Percentiles rank a stretch among this genome's conserved stretches.
phyloP scores from a whole-genome alignment of 202 grass and related monocot genomes.

The Cymbopogon flexuosus region DNA sequence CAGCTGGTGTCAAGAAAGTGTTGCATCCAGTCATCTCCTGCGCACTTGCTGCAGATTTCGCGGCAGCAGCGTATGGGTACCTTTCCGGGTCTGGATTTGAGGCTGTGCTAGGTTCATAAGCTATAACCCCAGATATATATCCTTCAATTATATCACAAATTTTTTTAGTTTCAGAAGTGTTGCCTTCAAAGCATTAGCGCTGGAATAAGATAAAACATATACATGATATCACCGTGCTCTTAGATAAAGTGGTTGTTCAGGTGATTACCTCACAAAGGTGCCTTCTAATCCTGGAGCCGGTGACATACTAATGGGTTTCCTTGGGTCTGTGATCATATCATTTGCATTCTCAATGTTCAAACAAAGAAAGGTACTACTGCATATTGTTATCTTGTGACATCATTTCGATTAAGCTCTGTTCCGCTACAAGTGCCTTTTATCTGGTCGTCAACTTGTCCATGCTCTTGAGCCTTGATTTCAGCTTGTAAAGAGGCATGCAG shows the following conservation, averaged over 20 bases:
- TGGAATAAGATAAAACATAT: neutral
- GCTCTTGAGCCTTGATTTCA: slow-evolving; percentile 25
- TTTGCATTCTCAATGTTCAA: slow-evolving; percentile 97
- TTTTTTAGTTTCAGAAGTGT: neutral
- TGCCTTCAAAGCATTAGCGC: neutral
- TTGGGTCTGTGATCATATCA: slow-evolving; percentile 93
- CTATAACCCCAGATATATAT: neutral
- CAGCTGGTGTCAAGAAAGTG: slow-evolving; percentile 56
- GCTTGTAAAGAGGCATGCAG: slow-evolving; percentile 85
- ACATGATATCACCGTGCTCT: neutral
- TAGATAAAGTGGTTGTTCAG: slow-evolving; percentile 35
- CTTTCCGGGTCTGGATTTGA: slow-evolving; percentile 54
- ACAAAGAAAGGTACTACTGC: slow-evolving; percentile 58
- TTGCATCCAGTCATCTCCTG: slow-evolving; percentile 85
- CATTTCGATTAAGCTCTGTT: neutral
- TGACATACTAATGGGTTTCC: slow-evolving; percentile 90
- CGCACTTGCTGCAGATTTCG: slow-evolving; percentile 65
- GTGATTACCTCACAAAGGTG: slow-evolving; percentile 73
- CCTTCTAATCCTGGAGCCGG: slow-evolving; percentile 94
- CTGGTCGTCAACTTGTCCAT: neutral
- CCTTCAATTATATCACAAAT: neutral
- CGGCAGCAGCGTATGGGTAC: slow-evolving; percentile 52
- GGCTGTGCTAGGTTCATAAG: slow-evolving; percentile 73
- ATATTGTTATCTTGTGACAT: neutral
- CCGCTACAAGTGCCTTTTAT: neutral